phyloP scores from a whole-genome alignment of 2,329 filamentous ascomycete species.

The Exophiala dermatitidis region DNA sequence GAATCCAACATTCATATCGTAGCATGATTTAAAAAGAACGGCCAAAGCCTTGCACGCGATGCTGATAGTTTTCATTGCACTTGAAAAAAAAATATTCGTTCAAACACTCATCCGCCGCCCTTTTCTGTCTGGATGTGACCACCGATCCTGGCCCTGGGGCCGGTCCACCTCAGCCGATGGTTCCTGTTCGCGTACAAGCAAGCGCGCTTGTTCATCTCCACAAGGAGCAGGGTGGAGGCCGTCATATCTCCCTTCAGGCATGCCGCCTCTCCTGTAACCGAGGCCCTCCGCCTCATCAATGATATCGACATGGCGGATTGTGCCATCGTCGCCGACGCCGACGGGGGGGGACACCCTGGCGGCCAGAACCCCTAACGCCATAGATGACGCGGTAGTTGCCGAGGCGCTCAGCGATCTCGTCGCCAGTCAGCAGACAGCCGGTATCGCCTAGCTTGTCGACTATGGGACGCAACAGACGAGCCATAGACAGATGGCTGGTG shows the following conservation, averaged over 20 bases:
- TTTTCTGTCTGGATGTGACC: neutral
- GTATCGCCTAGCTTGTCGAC: slow-evolving; percentile 17
- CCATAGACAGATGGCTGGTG: slow-evolving; percentile 16
- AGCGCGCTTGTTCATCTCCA: slow-evolving; percentile 1
- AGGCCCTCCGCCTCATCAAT: neutral
- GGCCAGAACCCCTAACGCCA: slow-evolving; percentile 26
- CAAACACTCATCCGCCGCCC: slow-evolving; percentile 11
- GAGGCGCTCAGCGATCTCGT: slow-evolving; percentile 23
- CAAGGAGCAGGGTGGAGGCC: neutral
- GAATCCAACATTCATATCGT: no score
- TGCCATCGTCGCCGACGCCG: slow-evolving; percentile 4
- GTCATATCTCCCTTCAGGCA: slow-evolving; percentile 16
- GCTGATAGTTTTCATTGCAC: no score
- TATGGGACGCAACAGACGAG: slow-evolving; percentile 17
- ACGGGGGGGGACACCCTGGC: neutral
- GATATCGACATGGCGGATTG: neutral
- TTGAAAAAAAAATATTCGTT: no score
- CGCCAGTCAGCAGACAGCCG: slow-evolving; percentile 19
- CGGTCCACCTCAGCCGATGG: neutral
- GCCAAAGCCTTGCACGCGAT: no score
- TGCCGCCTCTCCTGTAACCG: neutral
- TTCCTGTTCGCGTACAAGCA: neutral
- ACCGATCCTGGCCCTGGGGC: neutral
- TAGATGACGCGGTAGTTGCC: slow-evolving; percentile 22
- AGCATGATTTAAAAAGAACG: no score